Base-by-base conservation (phyloP, 306 rosid genomes). In the Astragalus membranaceus region DNA sequence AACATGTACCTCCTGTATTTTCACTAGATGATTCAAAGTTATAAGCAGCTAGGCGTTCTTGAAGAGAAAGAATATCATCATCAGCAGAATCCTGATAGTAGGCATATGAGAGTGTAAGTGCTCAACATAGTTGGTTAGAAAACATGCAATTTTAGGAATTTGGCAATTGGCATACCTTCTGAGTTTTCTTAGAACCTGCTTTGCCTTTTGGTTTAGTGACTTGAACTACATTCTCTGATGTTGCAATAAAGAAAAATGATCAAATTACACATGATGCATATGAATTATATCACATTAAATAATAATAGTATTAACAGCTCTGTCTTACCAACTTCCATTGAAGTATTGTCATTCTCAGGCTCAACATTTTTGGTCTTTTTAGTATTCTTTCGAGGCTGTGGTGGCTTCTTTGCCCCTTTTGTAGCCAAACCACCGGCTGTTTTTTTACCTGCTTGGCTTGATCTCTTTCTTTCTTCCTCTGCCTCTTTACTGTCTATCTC, bases 31-130 rank as follows among this genome's bases (percentile, higher is more conserved):
- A 75, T 1, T 78, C 92, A 0, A 94, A 81, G 75, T 87, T 94
- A 59, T 94, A 94, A 20, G 97, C 95, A 60, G 99, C 99, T 37
- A 94, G 92, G 23, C 99, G 92, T 47, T 94, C 92, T 82, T 91
- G 92, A 78, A 94, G 93, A 8, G 86, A 96, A 5, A 73, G 80
- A 52, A 94, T 77, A 35, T 91, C 89, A 1, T 73, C 85, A 1
- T 83, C 95, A 2, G 74, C 86, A 2, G 75, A 85, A 2, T 80
- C 86, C 92, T 87, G 88, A 60, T 49, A 54, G 69, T 5, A 47
- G 7, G 48, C 15, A 78, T 15, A 33, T 6, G 59, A 77, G 14
- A 13, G 44, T 3, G 33, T 41, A 30, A 43, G 52, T 58, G 60
- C 43, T 55, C 42, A 20, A 15, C 55, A 63, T 36, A 47, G 62